Evolutionary conservation across 169 alveolate species (phyloP).

Genomic region (Eimeria brunetti): DNA sequence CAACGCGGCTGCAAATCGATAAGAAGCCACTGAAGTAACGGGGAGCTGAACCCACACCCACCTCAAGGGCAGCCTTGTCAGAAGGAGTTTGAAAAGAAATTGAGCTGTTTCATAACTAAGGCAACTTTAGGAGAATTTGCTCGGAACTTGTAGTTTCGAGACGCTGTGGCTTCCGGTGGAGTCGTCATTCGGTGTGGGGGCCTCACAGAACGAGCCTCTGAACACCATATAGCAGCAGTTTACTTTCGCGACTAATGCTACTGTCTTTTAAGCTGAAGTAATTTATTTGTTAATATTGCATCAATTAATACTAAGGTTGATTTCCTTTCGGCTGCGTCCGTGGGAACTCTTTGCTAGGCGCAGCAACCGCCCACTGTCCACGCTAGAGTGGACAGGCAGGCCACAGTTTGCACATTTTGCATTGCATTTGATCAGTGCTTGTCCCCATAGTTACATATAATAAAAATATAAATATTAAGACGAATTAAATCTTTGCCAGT

Average conservation of each 20-base stretch:
- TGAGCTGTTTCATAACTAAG: neutral
- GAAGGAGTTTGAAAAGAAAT: neutral
- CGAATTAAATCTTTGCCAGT: too few relatives aligned
- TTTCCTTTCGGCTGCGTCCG: neutral
- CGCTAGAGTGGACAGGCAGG: neutral
- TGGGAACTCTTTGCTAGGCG: neutral
- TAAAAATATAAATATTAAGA: too few relatives aligned
- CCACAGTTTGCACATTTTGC: neutral
- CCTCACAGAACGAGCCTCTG: neutral
- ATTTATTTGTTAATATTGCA: neutral
- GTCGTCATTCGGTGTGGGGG: neutral
- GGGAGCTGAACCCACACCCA: neutral
- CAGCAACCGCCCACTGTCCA: neutral
- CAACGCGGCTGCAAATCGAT: neutral
- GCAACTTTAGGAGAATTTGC: neutral
- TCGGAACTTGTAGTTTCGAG: neutral
- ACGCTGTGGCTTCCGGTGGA: neutral
- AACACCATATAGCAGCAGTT: neutral
- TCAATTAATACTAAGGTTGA: neutral
- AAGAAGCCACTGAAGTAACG: neutral
- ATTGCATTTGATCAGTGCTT: neutral
- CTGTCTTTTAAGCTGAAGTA: neutral
- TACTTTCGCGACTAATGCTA: neutral
- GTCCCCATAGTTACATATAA: neutral
- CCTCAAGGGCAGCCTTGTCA: neutral